A percentile compares a stretch with the other conserved stretches of the same genome.
Conservation (phyloP, 352 stramenopile species). For the Globisporangium cederbergense region DNA sequence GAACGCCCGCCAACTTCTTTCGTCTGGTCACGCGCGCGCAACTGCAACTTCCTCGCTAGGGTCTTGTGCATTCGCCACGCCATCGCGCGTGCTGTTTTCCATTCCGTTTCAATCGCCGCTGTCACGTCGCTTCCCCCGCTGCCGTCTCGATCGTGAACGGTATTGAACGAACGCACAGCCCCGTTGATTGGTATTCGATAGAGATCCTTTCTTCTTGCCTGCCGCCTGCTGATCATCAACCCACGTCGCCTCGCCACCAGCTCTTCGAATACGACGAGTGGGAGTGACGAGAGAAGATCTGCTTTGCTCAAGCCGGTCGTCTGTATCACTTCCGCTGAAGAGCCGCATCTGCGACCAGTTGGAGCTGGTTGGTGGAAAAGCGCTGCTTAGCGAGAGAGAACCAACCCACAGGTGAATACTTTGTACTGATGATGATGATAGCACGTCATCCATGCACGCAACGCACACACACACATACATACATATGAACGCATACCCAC, state of each 20-base stretch:
- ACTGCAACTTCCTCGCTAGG: conserved; percentile 6
- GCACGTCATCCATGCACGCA: background rate
- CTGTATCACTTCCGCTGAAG: background rate
- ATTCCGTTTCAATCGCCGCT: conserved; percentile 11
- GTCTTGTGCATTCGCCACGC: background rate
- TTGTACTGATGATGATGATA: conserved; percentile 1
- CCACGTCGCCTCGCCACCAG: background rate
- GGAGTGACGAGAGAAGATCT: background rate
- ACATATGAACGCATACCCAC: background rate
- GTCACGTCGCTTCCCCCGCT: background rate
- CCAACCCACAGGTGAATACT: conserved; percentile 7
- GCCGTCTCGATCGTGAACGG: background rate
- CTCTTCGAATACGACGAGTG: background rate
- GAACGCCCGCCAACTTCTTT: background rate
- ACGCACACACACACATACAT: background rate
- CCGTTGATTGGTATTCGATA: conserved; percentile 5
- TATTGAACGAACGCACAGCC: background rate
- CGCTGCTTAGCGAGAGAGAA: background rate
- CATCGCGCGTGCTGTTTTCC: background rate
- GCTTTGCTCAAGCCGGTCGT: conserved; percentile 3
- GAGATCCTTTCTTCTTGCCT: conserved; percentile 6
- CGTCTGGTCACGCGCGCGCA: background rate
- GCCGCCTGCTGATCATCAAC: background rate
- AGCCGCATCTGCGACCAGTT: background rate
- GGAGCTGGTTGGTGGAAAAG: conserved; percentile 5